phyloP scores from a whole-genome alignment of 345 rosid species.

The Boechera stricta region DNA sequence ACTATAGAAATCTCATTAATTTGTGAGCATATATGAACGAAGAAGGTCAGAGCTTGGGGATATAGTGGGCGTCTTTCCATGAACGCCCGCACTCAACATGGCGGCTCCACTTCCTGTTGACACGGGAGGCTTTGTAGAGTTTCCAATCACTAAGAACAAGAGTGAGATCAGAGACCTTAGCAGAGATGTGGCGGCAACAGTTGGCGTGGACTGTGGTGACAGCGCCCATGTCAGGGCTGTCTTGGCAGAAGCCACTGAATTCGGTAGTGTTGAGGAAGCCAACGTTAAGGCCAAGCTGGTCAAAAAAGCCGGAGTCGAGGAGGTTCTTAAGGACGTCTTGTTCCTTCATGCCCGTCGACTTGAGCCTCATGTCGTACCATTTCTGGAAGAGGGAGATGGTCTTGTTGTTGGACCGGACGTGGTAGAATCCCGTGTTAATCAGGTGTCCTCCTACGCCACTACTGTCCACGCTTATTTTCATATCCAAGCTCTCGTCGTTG shows the following conservation, averaged over 20 bases:
- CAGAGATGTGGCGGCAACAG: conserved; percentile 72
- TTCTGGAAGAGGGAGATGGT: conserved; percentile 61
- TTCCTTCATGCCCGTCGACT: conserved; percentile 61
- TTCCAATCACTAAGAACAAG: conserved; percentile 70
- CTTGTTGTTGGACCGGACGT: conserved; percentile 66
- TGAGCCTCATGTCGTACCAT: conserved; percentile 70
- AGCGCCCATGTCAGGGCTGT: conserved; percentile 54
- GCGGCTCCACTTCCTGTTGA: conserved; percentile 49
- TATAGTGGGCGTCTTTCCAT: conserved; percentile 48
- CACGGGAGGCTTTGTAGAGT: conserved; percentile 45
- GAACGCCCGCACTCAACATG: conserved; percentile 52
- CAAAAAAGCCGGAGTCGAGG: conserved; percentile 45
- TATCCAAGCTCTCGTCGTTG: conserved; percentile 51
- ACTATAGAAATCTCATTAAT: conserved; percentile 7
- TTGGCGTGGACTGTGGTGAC: conserved; percentile 84
- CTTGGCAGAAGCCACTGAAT: conserved; percentile 85
- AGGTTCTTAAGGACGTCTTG: conserved; percentile 70
- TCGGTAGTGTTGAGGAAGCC: conserved; percentile 59
- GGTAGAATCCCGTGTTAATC: conserved; percentile 80
- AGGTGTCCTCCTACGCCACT: conserved; percentile 41
- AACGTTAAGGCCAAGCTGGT: conserved; percentile 50
- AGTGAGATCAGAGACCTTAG: conserved; percentile 70
- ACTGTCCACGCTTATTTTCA: conserved; percentile 75
- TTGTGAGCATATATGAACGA: background rate
- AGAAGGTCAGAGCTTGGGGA: conserved; percentile 29